These are phyloP conservation scores for Scopulariopsis brevicaulis DNA, from an alignment of 2,329 filamentous ascomycete genomes.

Conservation along the genomic window DNA sequence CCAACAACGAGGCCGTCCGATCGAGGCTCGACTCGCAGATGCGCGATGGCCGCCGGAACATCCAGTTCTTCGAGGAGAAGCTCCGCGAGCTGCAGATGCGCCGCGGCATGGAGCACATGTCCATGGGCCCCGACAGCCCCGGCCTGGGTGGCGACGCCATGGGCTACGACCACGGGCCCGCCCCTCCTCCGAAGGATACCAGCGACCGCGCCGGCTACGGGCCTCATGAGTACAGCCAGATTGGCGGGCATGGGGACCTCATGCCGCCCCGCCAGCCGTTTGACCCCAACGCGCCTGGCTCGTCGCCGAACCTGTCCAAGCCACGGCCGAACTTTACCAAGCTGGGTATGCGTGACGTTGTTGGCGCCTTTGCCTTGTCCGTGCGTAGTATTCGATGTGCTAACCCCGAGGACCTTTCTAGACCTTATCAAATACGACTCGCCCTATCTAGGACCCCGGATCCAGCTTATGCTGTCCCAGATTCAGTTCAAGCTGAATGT, in stretches of 20 bases:
- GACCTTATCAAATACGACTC: conserved; percentile 99
- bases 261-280: conserved; percentile 77
- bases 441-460: conserved; percentile 86
- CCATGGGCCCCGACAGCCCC: conserved; percentile 35
- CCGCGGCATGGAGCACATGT: conserved; percentile 58
- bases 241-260: conserved; percentile 56
- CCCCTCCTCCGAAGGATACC: conserved; percentile 63
- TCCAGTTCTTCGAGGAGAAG: conserved; percentile 91
- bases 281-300: conserved; percentile 46
- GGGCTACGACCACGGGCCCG: conserved; percentile 30
- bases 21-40: conserved; percentile 89
- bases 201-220: conserved; percentile 55
- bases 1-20: conserved; percentile 83
- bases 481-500: conserved; percentile 98
- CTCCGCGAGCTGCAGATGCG: conserved; percentile 81
- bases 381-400: not conserved
- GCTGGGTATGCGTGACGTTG: conserved; percentile 52
- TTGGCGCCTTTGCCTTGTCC: not conserved
- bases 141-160: conserved; percentile 34
- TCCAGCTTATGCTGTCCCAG: conserved; percentile 97
- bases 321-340: conserved; percentile 87
- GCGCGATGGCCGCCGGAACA: conserved; percentile 83
- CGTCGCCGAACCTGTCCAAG: conserved; percentile 54
- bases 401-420: conserved; percentile 21
- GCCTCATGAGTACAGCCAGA: conserved; percentile 36